Base-by-base conservation (phyloP, 1,284 basidiomycete species). In the Fomitopsis pinicola region DNA sequence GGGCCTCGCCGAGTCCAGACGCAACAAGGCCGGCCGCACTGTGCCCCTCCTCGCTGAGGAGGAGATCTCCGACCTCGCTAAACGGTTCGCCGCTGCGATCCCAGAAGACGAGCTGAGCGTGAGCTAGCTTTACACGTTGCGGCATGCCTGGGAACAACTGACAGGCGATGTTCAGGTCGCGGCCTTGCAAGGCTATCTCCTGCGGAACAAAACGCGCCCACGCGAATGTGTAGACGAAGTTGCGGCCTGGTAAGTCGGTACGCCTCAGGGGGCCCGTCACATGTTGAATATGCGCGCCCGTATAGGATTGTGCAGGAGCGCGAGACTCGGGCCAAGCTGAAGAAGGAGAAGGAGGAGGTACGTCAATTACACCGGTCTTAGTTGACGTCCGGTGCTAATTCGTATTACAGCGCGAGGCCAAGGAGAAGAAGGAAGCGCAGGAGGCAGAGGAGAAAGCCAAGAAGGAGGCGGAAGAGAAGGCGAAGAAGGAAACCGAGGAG, bases 311-410 rank as follows among this genome's bases (percentile, higher is more conserved):
- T 85, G 62, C 82, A 87, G 69, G 91, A 93, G 71, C 87, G 91
- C 61, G 89, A 91, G 77, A 89, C 84, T 40, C 83, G 88, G 63
- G 90, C 88, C 69, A 91, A 88, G 73, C 77, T 92, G 58, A 91
- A 92, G 83, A 88, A 86, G 70, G 90, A 93, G 76, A 93, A 92
- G 71, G 91, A 88, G 55, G 91, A 92, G 83, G 90, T 83, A 62
- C 53, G 76, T 67, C 30, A 38, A 22, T 78, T 61, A 61, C 38
- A 40, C 38, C 59, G 61, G 35, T 60, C 54, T 42, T 58, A 35
- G 22, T 35, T 46, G 9, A 53, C 42, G 53, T 44, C 35, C 64
- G 67, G 62, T 73, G 67, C 17, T 3, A 62, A 67, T 63, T 58
- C 59, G 55, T 46, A 62, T 60, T 45, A 45, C 69, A 89, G 88